Evolutionary conservation across 208 protist species (phyloP).

Genomic region (Tritrichomonas musculus): DNA sequence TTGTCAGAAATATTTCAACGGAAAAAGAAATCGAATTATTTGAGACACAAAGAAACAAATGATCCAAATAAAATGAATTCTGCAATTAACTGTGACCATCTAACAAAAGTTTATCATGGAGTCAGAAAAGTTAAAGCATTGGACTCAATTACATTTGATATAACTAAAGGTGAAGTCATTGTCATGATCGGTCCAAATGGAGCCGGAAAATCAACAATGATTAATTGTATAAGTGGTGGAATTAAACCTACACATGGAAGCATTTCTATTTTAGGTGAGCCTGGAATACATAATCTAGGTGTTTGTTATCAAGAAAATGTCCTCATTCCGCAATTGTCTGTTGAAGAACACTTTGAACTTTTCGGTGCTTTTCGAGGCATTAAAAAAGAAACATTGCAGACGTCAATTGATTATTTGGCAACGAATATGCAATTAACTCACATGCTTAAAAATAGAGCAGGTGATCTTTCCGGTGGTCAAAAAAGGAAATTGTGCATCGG

Average conservation of each 20-base stretch:
- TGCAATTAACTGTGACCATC: not conserved
- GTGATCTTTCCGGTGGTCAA: not conserved
- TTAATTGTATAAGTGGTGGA: not conserved
- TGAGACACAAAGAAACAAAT: not conserved
- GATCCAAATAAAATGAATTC: not conserved
- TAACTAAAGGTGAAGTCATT: slow-evolving; percentile 17
- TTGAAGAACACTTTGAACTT: slow-evolving; percentile 1
- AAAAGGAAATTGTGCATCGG: not conserved
- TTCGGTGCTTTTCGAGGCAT: not conserved
- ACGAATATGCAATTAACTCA: not conserved
- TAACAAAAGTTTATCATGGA: not conserved
- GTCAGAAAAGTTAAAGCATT: not conserved
- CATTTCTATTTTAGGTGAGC: not conserved
- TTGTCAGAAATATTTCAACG: not conserved
- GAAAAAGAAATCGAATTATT: too few relatives aligned
- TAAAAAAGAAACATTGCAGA: not conserved
- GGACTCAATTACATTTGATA: not conserved
- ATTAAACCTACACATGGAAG: not conserved
- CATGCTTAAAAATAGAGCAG: not conserved
- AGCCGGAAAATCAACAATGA: not conserved
- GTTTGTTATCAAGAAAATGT: not conserved
- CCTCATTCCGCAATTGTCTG: not conserved
- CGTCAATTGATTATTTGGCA: not conserved
- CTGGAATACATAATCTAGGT: not conserved
- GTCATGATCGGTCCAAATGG: not conserved